Evolutionary conservation across 2,329 filamentous ascomycete species (phyloP), one percentile per base, ranked within the genome.

Genomic region (Ambrosiella xylebori): DNA sequence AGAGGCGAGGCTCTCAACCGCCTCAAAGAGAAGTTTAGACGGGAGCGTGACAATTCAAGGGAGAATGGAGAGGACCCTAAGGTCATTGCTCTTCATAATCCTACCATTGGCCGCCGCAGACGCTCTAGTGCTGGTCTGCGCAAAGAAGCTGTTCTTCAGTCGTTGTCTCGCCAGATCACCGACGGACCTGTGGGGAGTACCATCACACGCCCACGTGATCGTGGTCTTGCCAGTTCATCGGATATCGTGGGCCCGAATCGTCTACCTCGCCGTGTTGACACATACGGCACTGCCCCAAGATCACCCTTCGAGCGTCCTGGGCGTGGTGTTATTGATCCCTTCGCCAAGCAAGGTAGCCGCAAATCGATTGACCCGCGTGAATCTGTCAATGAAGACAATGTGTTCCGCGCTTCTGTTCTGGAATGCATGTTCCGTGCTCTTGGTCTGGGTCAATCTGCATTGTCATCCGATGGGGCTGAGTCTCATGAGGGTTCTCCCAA

Each of bases 371-470:
- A 88, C 64, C 80, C 85, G 4, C 82, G 90, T 63, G 89, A 96
- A 58, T 85, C 86, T 0, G 72, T 89, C 7, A 88, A 95, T 63
- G 93, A 97, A 66, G 91, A 96, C 65, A 81, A 84, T 52, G 70
- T 95, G 6, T 97, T 98, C 69, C 79, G 94, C 45, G 84, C 88
- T 60, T 94, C 89, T 0, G 88, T 98, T 13, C 72, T 97, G 19
- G 88, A 95, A 64, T 97, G 93, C 67, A 95, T 98, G 73, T 91
- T 95, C 70, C 96, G 91, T 66, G 86, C 89, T 0, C 85, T 98
- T 61, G 93, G 93, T 0, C 72, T 98, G 58, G 85, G 83, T 17
- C 81, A 82, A 38, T 78, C 76, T 2, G 82, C 82, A 40, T 80
- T 83, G 59, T 75, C 78, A 0, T 74, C 85, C 0, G 78, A 79